These are phyloP conservation scores for Gillenia trifoliata DNA, from an alignment of 306 rosid genomes.

Conservation along the genomic window DNA sequence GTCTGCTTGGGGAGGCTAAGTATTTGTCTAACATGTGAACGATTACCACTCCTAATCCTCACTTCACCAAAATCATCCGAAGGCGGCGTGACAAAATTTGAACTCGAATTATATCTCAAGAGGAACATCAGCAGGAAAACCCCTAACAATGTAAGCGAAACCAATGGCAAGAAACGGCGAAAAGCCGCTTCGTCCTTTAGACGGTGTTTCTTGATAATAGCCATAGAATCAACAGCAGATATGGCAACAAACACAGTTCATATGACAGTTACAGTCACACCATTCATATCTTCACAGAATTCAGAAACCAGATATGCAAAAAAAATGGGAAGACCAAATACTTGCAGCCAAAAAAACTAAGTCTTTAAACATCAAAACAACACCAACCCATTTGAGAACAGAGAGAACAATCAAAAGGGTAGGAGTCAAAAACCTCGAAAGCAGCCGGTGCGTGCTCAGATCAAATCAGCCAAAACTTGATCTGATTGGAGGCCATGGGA, in stretches of 20 bases:
- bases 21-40: constrained; percentile 22
- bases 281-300: constrained; percentile 22
- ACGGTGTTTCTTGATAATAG: constrained; percentile 50
- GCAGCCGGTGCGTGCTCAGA: constrained; percentile 23
- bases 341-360: background rate
- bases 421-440: constrained; percentile 41
- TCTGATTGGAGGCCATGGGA: constrained; percentile 12
- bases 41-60: background rate
- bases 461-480: constrained; percentile 36
- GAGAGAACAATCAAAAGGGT: constrained; percentile 15
- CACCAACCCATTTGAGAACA: constrained; percentile 22
- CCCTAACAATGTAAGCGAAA: constrained; percentile 52
- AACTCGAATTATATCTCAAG: constrained; percentile 38
- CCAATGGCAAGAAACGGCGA: constrained; percentile 56
- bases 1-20: constrained; percentile 59
- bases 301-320: constrained; percentile 8
- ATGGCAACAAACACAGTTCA: constrained; percentile 21
- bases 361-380: constrained; percentile 4
- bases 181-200: constrained; percentile 49
- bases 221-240: constrained; percentile 30
- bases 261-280: constrained; percentile 9
- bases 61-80: constrained; percentile 32
- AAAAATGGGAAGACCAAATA: constrained; percentile 1
- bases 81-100: constrained; percentile 7
- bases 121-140: constrained; percentile 53